Percentiles rank a stretch among this genome's conserved stretches.
Conservation (phyloP, 2,329 filamentous ascomycete genomes). For the Botrytis fragariae region DNA sequence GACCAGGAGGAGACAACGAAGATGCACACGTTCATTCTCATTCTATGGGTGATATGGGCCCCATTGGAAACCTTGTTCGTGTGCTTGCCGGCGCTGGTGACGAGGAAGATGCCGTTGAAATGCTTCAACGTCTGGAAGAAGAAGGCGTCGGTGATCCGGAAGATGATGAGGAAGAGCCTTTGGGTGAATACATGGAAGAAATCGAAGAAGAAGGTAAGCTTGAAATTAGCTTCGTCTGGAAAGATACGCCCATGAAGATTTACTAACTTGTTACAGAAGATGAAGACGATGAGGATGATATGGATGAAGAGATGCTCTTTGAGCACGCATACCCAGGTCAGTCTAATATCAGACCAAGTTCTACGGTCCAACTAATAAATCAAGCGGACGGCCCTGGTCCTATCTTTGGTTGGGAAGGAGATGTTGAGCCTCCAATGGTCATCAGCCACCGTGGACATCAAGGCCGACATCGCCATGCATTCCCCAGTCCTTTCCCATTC, state of each 20-base stretch:
- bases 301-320: slow-evolving; percentile 65
- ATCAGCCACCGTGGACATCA: slow-evolving; percentile 41
- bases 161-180: slow-evolving; percentile 48
- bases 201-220: slow-evolving; percentile 58
- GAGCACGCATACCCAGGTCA: slow-evolving; percentile 56
- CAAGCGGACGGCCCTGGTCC: slow-evolving; percentile 30
- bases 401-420: slow-evolving; percentile 57
- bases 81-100: slow-evolving; percentile 43
- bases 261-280: slow-evolving; percentile 47
- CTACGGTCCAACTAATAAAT: slow-evolving; percentile 17
- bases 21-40: slow-evolving; percentile 49
- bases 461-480: slow-evolving; percentile 54
- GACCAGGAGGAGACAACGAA: slow-evolving; percentile 51
- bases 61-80: slow-evolving; percentile 54
- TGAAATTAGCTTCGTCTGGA: background rate
- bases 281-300: slow-evolving; percentile 66
- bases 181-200: slow-evolving; percentile 52
- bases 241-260: slow-evolving; percentile 15
- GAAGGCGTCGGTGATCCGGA: slow-evolving; percentile 42
- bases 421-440: slow-evolving; percentile 50
- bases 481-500: slow-evolving; percentile 62
- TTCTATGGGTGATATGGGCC: slow-evolving; percentile 44
- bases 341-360: slow-evolving; percentile 33
- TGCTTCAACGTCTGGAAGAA: slow-evolving; percentile 42
- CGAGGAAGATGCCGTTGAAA: slow-evolving; percentile 38